phyloP scores from a whole-genome alignment of 345 rosid species.

The Zanthoxylum bungeanum region DNA sequence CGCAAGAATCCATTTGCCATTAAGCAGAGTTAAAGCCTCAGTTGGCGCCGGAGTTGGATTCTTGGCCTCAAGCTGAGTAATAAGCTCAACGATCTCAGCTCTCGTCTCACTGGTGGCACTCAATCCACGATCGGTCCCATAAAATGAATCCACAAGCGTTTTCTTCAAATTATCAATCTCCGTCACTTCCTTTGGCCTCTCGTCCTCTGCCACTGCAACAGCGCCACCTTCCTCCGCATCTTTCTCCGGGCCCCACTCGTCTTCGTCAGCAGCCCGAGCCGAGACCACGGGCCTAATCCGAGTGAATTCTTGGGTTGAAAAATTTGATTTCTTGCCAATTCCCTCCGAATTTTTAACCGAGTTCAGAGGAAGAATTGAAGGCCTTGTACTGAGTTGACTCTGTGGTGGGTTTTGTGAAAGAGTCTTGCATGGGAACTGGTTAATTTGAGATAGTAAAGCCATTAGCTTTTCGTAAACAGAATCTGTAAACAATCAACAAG shows the following conservation, averaged over 20 bases:
- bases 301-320: conserved; percentile 7
- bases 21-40: conserved; percentile 70
- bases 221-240: conserved; percentile 23
- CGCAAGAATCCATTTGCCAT: conserved; percentile 95
- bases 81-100: conserved; percentile 87
- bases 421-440: conserved; percentile 46
- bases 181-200: conserved; percentile 28
- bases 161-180: conserved; percentile 65
- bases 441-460: conserved; percentile 48
- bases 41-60: conserved; percentile 89
- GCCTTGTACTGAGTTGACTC: conserved; percentile 13
- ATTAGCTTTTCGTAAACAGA: conserved; percentile 18
- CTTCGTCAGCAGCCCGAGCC: conserved; percentile 28
- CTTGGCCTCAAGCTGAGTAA: conserved; percentile 76
- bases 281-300: conserved; percentile 25
- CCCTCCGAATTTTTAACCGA: conserved; percentile 9
- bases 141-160: conserved; percentile 60
- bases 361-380: conserved; percentile 16
- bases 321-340: neutral
- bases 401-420: conserved; percentile 9
- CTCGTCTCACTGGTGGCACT: conserved; percentile 76
- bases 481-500: neutral
- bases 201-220: conserved; percentile 43
- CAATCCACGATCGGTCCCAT: conserved; percentile 78
- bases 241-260: conserved; percentile 34